Percentiles rank a stretch among this genome's conserved stretches.
These are phyloP conservation scores for Fusarium decemcellulare DNA, from an alignment of 2,329 filamentous ascomycete species.

Conservation along the genomic window DNA sequence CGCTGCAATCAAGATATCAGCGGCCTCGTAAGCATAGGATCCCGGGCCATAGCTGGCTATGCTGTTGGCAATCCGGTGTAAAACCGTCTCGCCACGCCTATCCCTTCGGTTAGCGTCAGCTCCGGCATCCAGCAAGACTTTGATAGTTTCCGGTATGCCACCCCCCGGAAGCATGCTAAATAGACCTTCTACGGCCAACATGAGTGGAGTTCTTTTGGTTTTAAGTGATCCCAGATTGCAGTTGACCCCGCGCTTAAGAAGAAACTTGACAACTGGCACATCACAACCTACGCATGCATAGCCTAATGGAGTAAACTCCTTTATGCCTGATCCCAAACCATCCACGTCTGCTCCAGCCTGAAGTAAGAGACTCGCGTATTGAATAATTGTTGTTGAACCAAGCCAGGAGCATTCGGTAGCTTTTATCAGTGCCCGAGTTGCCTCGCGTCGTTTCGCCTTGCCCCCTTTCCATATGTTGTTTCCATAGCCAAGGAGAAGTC, in stretches of 20 bases:
- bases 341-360: background rate
- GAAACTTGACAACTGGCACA: background rate
- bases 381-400: background rate
- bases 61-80: conserved; percentile 22
- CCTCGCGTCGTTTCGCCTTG: too few species aligned
- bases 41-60: background rate
- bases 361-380: conserved; percentile 4
- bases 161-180: too few species aligned
- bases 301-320: too few species aligned
- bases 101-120: conserved; percentile 15
- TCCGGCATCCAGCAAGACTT: conserved; percentile 16
- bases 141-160: background rate
- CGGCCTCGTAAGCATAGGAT: conserved; percentile 7
- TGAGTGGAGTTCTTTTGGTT: conserved; percentile 6
- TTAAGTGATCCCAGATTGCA: background rate
- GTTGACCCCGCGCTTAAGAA: background rate
- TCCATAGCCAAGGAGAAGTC: conserved; percentile 15
- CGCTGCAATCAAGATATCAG: background rate
- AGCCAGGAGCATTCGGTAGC: too few species aligned
- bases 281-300: too few species aligned
- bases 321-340: too few species aligned
- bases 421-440: too few species aligned
- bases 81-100: conserved; percentile 11
- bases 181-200: background rate
- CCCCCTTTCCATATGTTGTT: too few species aligned